Base-by-base conservation (phyloP, 495 filamentous ascomycete species). In the Cercophora newfieldiana region DNA sequence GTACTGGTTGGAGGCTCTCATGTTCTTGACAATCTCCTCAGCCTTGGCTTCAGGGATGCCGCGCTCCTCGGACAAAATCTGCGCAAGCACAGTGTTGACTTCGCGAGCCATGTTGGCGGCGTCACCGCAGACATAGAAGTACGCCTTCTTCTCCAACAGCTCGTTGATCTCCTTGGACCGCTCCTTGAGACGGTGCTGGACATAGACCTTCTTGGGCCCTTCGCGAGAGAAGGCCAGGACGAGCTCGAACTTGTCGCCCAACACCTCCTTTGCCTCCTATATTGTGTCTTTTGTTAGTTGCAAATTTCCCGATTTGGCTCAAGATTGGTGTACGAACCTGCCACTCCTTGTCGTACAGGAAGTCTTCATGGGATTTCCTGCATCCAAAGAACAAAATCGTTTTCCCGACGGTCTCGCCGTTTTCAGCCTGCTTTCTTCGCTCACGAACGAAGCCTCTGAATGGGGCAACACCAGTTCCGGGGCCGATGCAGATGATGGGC, bases 51-150 rank as follows among this genome's bases (percentile, higher is more conserved):
- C 88, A 8, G 91, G 83, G 61, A 97, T 82, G 47, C 89, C 90
- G 33, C 95, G 85, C 79, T 97, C 85, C 69, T 90, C 85, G 28
- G 93, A 83, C 70, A 98, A 87, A 71, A 98, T 96, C 75, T 94
- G 88, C 31, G 82, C 89, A 22, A 99, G 83, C 7, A 92, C 85
- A 37, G 88, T 81, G 80, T 94, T 98, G 78, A 99, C 95, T 74
- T 98, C 95, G 51, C 96, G 87, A 47, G 95, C 95, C 95, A 99
- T 99, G 81, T 97, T 94, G 56, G 96, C 91, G 6, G 95, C 95
- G 71, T 99, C 95, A 79, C 95, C 95, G 73, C 95, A 99, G 33
- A 99, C 95, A 75, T 99, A 99, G 81, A 99, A 92, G 78, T 94
- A 97, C 18, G 90, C 94, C 75, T 97, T 92, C 69, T 89, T 78